Conservation (phyloP, 1,284 basidiomycete species). For the Pulchroboletus neoregius region DNA sequence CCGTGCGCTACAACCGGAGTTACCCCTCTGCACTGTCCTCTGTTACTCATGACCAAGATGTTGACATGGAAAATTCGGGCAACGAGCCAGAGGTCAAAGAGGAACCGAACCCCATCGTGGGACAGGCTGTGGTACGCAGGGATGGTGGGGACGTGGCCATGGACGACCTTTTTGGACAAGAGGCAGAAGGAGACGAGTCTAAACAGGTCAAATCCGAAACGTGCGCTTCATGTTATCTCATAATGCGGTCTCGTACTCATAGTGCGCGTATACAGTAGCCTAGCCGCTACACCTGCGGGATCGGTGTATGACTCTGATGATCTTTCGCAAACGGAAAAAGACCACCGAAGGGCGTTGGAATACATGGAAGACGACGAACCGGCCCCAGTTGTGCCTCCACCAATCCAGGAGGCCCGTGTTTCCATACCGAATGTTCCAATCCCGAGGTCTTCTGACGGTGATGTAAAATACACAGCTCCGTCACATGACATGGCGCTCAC, state of each 20-base stretch:
- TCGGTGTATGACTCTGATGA: conserved; percentile 61
- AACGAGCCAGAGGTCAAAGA: conserved; percentile 25
- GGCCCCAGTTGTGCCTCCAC: conserved; percentile 45
- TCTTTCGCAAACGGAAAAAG: conserved; percentile 65
- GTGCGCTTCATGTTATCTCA: conserved; percentile 14
- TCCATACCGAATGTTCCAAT: conserved; percentile 75
- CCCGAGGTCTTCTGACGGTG: conserved; percentile 65
- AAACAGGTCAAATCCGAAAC: conserved; percentile 37
- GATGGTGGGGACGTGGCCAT: conserved; percentile 58
- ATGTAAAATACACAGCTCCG: conserved; percentile 44
- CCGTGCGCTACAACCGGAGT: conserved; percentile 23
- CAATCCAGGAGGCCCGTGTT: conserved; percentile 65
- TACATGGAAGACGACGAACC: conserved; percentile 77
- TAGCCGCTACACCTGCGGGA: conserved; percentile 39
- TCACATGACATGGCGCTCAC: conserved; percentile 3
- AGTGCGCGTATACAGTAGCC: conserved; percentile 19
- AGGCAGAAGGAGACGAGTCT: conserved; percentile 53
- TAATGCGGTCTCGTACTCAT: conserved; percentile 14
- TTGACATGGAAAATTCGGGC: conserved; percentile 40
- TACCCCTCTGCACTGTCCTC: conserved; percentile 13
- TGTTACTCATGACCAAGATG: conserved; percentile 33
- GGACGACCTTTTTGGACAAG: conserved; percentile 77
- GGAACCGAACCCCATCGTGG: conserved; percentile 16
- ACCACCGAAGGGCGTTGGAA: conserved; percentile 66
- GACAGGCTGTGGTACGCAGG: conserved; percentile 24